A percentile compares a stretch with the other conserved stretches of the same genome.
Evolutionary conservation across 1,139 yeast genomes (phyloP).

Genomic region (Lodderomyces jiufengensis): DNA sequence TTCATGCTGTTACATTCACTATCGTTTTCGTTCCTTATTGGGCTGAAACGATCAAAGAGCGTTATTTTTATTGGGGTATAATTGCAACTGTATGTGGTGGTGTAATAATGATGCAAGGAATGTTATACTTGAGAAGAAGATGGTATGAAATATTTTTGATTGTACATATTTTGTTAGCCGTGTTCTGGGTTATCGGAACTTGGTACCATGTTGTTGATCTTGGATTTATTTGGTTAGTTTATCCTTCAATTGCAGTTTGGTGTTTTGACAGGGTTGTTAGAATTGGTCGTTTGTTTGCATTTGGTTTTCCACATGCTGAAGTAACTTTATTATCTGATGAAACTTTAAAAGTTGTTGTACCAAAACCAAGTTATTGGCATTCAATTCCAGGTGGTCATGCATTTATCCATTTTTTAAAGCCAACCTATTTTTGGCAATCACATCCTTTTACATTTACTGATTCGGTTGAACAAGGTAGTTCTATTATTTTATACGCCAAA

Average conservation of each 20-base stretch:
- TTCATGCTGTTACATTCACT: constrained; percentile 42
- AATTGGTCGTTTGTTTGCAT: constrained; percentile 27
- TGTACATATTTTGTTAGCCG: constrained; percentile 40
- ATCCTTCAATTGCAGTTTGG: constrained; percentile 44
- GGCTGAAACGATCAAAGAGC: constrained; percentile 2
- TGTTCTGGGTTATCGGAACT: constrained; percentile 37
- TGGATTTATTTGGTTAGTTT: constrained; percentile 39
- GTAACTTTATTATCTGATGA: constrained; percentile 34
- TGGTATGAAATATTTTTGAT: constrained; percentile 44
- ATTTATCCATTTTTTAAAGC: constrained; percentile 42
- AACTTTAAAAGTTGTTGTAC: constrained; percentile 38
- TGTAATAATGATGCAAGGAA: constrained; percentile 35
- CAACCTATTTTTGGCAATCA: constrained; percentile 40
- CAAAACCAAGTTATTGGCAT: constrained; percentile 40
- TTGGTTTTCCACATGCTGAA: constrained; percentile 39
- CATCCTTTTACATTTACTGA: constrained; percentile 32
- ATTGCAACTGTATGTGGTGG: constrained; percentile 32
- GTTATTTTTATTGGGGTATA: constrained; percentile 23
- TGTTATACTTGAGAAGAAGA: constrained; percentile 36
- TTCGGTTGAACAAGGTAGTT: constrained; percentile 16
- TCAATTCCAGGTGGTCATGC: constrained; percentile 51
- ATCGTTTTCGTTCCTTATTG: constrained; percentile 7
- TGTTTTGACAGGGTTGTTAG: constrained; percentile 40
- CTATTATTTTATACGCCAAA: constrained; percentile 28
- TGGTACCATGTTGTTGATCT: constrained; percentile 40